Conservation (phyloP, 148 eudicot genomes). For the Fagopyrum tataricum region DNA sequence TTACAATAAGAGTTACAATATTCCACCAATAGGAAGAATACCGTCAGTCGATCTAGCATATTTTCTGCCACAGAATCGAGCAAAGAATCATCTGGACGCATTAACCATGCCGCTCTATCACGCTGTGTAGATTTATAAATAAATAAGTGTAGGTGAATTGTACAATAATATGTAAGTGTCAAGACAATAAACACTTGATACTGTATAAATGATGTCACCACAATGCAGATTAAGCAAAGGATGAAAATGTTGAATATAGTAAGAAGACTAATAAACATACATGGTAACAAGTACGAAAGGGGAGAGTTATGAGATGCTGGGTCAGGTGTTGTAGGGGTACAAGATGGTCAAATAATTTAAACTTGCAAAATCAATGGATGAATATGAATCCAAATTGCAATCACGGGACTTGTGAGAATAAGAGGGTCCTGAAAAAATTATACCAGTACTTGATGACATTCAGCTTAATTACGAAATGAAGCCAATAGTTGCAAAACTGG, state of each 20-base stretch:
- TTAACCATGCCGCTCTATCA: conserved; percentile 97
- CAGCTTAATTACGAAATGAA: not conserved
- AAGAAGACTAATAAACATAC: not conserved
- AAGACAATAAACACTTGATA: not conserved
- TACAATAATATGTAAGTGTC: not conserved
- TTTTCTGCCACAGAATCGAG: conserved; percentile 84
- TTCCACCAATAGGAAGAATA: conserved; percentile 11
- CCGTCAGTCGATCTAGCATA: conserved; percentile 88
- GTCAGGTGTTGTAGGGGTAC: not conserved
- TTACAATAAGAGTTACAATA: not conserved
- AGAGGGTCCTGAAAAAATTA: not conserved
- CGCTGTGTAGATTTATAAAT: conserved; percentile 37
- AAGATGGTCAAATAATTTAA: not conserved
- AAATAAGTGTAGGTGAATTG: not conserved
- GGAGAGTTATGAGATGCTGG: conserved; percentile 8
- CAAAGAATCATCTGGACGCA: conserved; percentile 60
- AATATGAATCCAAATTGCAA: not conserved
- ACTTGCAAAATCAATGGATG: not conserved
- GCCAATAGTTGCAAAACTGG: not conserved
- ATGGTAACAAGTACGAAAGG: not conserved
- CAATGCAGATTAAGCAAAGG: not conserved
- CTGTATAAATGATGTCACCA: not conserved
- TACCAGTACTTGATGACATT: not conserved
- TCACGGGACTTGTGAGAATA: not conserved
- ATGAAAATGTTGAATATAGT: not conserved